These are phyloP conservation scores for Citrus inodora DNA, from an alignment of 345 rosid species.

Conservation along the genomic window DNA sequence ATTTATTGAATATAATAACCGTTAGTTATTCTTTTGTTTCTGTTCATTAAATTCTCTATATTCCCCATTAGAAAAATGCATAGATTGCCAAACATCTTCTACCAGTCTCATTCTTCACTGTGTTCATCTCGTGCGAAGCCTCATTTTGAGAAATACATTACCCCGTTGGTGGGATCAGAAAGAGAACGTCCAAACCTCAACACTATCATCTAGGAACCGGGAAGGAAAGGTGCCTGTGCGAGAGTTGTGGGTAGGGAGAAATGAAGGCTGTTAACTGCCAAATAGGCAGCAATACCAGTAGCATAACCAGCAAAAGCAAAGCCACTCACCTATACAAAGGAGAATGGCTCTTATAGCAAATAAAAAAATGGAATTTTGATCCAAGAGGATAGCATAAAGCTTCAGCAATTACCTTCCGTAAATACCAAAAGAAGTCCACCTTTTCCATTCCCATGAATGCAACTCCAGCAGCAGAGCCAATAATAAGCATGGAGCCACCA, in stretches of 20 bases:
- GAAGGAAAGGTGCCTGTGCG: slow-evolving; percentile 56
- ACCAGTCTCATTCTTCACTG: not conserved
- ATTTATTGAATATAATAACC: not conserved
- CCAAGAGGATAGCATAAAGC: not conserved
- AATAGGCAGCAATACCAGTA: slow-evolving; percentile 65
- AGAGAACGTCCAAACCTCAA: not conserved
- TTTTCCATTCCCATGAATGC: slow-evolving; percentile 99
- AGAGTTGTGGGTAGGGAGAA: slow-evolving; percentile 50
- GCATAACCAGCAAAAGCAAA: slow-evolving; percentile 93
- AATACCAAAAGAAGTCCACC: slow-evolving; percentile 94
- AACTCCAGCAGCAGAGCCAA: slow-evolving; percentile 97
- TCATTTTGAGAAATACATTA: not conserved
- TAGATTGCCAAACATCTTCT: not conserved
- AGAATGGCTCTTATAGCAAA: not conserved
- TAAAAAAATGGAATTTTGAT: not conserved
- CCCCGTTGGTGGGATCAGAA: not conserved
- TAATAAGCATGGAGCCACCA: slow-evolving; percentile 90
- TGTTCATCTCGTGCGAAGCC: not conserved
- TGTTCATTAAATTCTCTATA: not conserved
- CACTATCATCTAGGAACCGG: slow-evolving; percentile 37
- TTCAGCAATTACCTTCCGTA: slow-evolving; percentile 58
- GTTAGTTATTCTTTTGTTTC: not conserved
- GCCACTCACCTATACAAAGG: slow-evolving; percentile 71
- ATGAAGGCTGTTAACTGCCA: slow-evolving; percentile 42
- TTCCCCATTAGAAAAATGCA: not conserved